Base-by-base conservation (phyloP, 345 rosid species). In the Salix caprea region DNA sequence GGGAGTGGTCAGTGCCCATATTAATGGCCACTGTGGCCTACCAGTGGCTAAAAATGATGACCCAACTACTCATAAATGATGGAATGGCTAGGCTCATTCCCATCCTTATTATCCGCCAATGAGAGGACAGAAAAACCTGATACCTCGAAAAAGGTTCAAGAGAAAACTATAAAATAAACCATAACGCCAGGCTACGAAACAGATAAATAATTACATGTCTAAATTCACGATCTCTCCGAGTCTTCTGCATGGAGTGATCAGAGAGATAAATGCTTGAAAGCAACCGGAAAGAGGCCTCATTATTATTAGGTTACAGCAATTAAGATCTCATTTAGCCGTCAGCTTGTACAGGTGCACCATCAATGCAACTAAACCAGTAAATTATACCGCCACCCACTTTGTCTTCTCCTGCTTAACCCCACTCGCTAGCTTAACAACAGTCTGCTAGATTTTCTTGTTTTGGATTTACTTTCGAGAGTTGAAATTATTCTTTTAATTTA, bases 1-100 rank as follows among this genome's bases (percentile, higher is more conserved):
- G 10, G 15, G 6, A 14, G 48, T 40, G 70, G 60, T 4, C 30
- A 5, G 6, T 7, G 30, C 74, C 73, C 65, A 37, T 67, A 34
- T 52, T 67, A 74, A 24, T 79, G 84, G 78, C 86, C 85, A 73
- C 82, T 78, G 21, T 80, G 85, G 78, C 86, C 86, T 73, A 82
- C 79, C 82, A 18, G 36, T 77, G 78, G 64, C 70, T 73, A 52
- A 71, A 42, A 81, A 81, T 82, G 81, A 79, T 85, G 90, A 84
- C 83, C 84, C 76, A 82, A 84, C 90, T 23, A 85, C 88, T 74
- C 74, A 42, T 71, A 65, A 73, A 58, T 60, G 26, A 21, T 46
- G 39, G 18, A 13, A 39, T 74, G 56, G 24, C 4, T 66, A 56
- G 28, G 28, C 40, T 19, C 44, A 34, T 7, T 18, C 40, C 19